Evolutionary conservation across 139 green algal genomes (phyloP).

Genomic region (Zygnema circumcarinatum): DNA sequence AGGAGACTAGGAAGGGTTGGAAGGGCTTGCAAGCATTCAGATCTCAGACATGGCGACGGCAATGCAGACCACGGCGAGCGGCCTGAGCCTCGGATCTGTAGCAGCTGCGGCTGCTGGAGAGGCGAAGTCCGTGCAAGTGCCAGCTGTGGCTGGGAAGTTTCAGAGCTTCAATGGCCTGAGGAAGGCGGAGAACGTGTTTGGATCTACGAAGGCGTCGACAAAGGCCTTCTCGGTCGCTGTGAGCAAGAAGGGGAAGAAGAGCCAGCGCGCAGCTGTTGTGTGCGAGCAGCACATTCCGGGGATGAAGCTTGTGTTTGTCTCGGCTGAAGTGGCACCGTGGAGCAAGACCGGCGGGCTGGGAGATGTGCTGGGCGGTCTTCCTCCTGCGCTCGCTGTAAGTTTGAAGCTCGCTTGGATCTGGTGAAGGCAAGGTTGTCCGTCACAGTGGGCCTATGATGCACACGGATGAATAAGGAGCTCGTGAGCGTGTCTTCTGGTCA

Average conservation of each 20-base stretch:
- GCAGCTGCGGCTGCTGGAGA: background rate
- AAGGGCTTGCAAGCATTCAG: background rate
- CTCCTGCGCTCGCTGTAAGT: conserved; percentile 78
- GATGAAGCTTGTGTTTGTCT: conserved; percentile 75
- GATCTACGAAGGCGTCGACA: background rate
- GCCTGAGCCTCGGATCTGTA: background rate
- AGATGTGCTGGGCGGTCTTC: conserved; percentile 81
- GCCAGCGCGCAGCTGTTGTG: background rate
- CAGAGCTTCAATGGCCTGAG: background rate
- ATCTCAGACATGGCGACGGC: background rate
- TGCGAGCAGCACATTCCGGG: conserved; percentile 41
- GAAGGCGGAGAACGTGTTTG: background rate
- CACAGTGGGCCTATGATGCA: background rate
- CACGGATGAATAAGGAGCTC: background rate
- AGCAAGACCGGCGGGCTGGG: conserved; percentile 89
- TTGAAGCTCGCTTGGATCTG: no score
- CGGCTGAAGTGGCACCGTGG: conserved; percentile 80
- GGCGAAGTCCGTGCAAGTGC: background rate
- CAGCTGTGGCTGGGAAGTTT: background rate
- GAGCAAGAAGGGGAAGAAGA: background rate
- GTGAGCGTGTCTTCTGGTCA: background rate
- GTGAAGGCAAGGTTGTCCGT: background rate
- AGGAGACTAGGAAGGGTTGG: no score
- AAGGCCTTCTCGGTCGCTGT: background rate
- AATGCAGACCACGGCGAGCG: background rate